Base-by-base conservation (phyloP, 2,329 filamentous ascomycete genomes). In the Neofusicoccum parvum region DNA sequence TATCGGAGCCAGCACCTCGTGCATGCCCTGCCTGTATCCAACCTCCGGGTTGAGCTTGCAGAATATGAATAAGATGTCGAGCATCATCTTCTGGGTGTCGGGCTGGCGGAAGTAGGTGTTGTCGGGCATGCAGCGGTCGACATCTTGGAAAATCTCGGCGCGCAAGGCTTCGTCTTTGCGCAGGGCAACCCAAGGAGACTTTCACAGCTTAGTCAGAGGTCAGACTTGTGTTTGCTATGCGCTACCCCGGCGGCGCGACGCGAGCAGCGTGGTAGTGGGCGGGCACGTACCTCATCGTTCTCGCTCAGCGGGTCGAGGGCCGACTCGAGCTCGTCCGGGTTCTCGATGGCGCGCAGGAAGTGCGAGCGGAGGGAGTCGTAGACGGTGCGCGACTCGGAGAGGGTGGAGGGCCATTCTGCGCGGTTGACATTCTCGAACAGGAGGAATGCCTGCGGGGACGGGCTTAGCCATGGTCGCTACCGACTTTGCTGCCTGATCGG, bases 21-120 rank as follows among this genome's bases (percentile, higher is more conserved):
- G 95, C 94, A 99, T 99, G 11, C 95, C 95, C 80, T 99, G 95
- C n/a, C 95, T 88, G 75, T 99, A 99, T 15, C 92, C 92, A 63
- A 92, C 85, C 70, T 90, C 88, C 1, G 92, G 92, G 73, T 98
- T 92, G 62, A 96, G 85, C 78, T 97, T 98, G 80, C 93, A 95
- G 79, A 94, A 98, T 69, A 99, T 86, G 78, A 98, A 99, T 39
- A 99, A 83, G 37, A 97, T 88, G 74, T 99, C 92, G 37, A 96
- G 80, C 71, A 99, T 89, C 78, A 92, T 91, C 48, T 83, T 85
- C 76, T 98, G 95, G 1, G 91, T 92, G 14, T 84, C 81, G 12
- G 89, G 86, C 70, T 94, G 87, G 65, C 94, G 92, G 73, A 98
- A 99, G 75, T 94, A 96, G 53, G 88, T 86, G 72, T 95, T 94